A percentile compares a stretch with the other conserved stretches of the same genome.
These are phyloP conservation scores for Inga laurina DNA, from an alignment of 306 rosid species.

Conservation along the genomic window DNA sequence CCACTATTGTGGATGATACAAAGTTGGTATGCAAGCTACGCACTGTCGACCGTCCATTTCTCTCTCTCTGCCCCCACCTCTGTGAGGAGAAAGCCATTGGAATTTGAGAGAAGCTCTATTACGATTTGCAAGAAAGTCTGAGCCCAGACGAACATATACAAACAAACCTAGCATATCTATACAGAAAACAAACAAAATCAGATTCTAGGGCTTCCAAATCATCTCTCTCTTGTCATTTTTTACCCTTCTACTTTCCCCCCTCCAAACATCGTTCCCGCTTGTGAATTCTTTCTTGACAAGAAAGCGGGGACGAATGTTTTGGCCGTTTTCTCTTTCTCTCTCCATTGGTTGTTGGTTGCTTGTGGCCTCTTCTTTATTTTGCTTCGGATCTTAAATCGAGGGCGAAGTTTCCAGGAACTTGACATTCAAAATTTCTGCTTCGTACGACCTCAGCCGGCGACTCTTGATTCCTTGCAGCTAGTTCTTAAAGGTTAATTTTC, in stretches of 20 bases:
- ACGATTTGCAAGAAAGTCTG: slow-evolving; percentile 32
- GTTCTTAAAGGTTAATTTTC: slow-evolving; percentile 45
- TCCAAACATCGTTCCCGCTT: slow-evolving; percentile 41
- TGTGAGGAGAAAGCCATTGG: not conserved
- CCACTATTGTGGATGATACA: not conserved
- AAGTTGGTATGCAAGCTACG: not conserved
- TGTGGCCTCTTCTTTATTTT: not conserved
- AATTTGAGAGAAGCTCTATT: not conserved
- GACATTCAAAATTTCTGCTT: not conserved
- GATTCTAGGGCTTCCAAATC: slow-evolving; percentile 46
- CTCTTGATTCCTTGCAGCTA: slow-evolving; percentile 23
- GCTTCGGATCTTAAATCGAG: not conserved
- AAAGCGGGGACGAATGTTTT: slow-evolving; percentile 25
- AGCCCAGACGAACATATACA: not conserved
- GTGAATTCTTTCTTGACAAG: slow-evolving; percentile 23
- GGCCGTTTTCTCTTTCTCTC: not conserved
- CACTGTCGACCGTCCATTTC: slow-evolving; percentile 22
- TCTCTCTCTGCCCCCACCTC: not conserved
- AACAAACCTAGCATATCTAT: not conserved
- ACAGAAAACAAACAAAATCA: not conserved
- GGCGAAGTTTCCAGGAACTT: slow-evolving; percentile 4
- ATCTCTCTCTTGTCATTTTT: not conserved
- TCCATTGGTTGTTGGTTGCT: not conserved
- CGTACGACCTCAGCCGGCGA: slow-evolving; percentile 1
- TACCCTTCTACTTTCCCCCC: slow-evolving; percentile 28